Base-by-base conservation (phyloP, 1,284 basidiomycete genomes). In the Boletus mariae region DNA sequence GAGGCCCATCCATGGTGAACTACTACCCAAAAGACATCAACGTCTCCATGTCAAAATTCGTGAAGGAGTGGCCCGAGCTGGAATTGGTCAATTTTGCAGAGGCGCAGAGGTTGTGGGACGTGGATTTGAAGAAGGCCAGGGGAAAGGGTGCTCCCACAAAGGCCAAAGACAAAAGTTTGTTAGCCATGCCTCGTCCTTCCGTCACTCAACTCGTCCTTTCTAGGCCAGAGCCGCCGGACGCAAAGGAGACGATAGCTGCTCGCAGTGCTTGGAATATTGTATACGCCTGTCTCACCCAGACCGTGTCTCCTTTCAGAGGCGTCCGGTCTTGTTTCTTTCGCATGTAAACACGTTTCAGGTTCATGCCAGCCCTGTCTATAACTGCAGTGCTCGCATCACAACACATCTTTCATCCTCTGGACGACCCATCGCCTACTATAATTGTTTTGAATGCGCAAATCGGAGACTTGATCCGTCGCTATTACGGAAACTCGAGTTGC, bases 121-220 rank as follows among this genome's bases (percentile, higher is more conserved):
- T 90, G 5, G 79, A 80, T 59, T 79, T 82, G 53, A 78, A 74
- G 67, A 87, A 82, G 71, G 79, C 75, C 60, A 80, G 90, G 77
- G 90, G 89, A 20, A 91, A 92, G 71, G 88, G 87, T 47, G 79
- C 82, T 20, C 90, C 90, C 48, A 83, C 85, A 72, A 91, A 92
- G 72, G 84, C 86, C 2, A 88, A 84, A 69, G 73, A 73, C 32
- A 76, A 79, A 71, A 82, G 89, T 89, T 45, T 48, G 81, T 74
- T 49, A 12, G 40, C 2, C 40, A 38, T 49, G 10, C 23, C 2
- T 17, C 4, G 45, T 47, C 28, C 11, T 23, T 43, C 11, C 6
- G 32, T 41, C 12, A 15, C 44, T 56, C n/a, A 50, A 12, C 6
- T 29, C 37, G 6, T 47, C 28, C 5, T 46, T 50, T 59, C 10